These are phyloP conservation scores for Xylaria multiplex DNA, from an alignment of 2,329 filamentous ascomycete genomes.

Conservation along the genomic window DNA sequence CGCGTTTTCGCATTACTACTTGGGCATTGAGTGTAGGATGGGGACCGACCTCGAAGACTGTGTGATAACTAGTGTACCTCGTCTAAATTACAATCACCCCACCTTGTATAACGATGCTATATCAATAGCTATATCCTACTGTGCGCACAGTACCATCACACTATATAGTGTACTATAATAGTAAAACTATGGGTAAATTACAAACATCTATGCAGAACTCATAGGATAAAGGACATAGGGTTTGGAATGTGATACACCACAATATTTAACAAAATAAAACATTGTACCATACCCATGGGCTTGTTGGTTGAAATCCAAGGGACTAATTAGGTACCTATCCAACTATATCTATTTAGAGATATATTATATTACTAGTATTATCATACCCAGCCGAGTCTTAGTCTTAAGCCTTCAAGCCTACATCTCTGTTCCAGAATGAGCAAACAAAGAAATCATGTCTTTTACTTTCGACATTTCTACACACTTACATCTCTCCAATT, in stretches of 20 bases:
- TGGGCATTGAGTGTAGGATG: not conserved
- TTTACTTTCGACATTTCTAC: not conserved
- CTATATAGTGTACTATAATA: no score
- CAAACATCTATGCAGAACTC: no score
- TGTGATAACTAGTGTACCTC: not conserved
- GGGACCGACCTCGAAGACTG: not conserved
- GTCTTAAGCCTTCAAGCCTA: not conserved
- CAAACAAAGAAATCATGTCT: not conserved
- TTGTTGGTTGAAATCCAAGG: not conserved
- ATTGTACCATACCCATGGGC: not conserved
- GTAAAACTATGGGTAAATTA: no score
- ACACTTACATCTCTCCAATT: not conserved
- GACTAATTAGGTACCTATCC: no score
- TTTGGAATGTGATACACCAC: not conserved
- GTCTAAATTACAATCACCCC: slow-evolving; percentile 26
- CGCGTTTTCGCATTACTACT: not conserved
- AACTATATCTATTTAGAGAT: no score
- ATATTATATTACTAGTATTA: no score
- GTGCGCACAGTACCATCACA: no score
- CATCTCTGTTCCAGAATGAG: not conserved
- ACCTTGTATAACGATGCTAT: slow-evolving; percentile 22
- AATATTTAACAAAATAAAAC: not conserved
- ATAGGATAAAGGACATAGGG: no score
- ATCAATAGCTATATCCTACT: not conserved
- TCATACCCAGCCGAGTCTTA: not conserved